A percentile compares a stretch with the other conserved stretches of the same genome.
Evolutionary conservation across 2,329 filamentous ascomycete species (phyloP).

Genomic region (Fusarium oligoseptatum): DNA sequence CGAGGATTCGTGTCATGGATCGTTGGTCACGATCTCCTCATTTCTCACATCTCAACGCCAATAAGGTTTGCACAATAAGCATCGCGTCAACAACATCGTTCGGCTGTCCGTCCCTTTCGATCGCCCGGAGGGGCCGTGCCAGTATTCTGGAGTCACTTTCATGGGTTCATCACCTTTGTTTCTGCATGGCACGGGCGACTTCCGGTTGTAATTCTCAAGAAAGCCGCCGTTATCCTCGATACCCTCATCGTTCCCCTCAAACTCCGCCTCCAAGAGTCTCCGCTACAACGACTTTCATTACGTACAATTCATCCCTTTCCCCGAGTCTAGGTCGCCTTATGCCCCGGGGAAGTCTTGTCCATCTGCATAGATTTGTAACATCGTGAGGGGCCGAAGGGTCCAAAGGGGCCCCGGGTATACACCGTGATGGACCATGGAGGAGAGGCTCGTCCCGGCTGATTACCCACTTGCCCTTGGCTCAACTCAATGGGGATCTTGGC

Average conservation of each 20-base stretch:
- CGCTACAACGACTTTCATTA: slow-evolving; percentile 22
- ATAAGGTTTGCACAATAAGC: slow-evolving; percentile 18
- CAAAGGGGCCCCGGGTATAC: not conserved
- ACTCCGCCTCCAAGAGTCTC: slow-evolving; percentile 18
- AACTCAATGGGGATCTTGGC: not conserved
- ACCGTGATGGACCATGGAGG: not conserved
- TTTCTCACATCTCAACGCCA: slow-evolving; percentile 25
- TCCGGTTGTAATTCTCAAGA: slow-evolving; percentile 1
- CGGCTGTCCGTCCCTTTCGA: slow-evolving; percentile 2
- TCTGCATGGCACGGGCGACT: slow-evolving; percentile 5
- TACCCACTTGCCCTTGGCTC: slow-evolving; percentile 8
- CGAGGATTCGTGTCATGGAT: slow-evolving; percentile 26
- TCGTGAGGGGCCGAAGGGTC: not conserved
- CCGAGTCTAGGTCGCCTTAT: slow-evolving; percentile 2
- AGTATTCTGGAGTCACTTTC: not conserved
- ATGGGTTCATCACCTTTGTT: not conserved
- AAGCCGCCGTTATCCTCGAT: slow-evolving; percentile 35
- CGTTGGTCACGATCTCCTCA: slow-evolving; percentile 40
- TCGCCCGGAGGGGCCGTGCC: not conserved
- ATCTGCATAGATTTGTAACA: not conserved
- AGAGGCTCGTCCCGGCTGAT: slow-evolving; percentile 4
- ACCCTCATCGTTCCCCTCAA: slow-evolving; percentile 2
- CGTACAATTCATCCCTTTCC: slow-evolving; percentile 19
- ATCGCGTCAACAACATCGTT: slow-evolving; percentile 5
- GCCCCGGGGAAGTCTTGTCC: not conserved